These are phyloP conservation scores for Parmelia sp. DNA, from an alignment of 495 filamentous ascomycete genomes.

Conservation along the genomic window DNA sequence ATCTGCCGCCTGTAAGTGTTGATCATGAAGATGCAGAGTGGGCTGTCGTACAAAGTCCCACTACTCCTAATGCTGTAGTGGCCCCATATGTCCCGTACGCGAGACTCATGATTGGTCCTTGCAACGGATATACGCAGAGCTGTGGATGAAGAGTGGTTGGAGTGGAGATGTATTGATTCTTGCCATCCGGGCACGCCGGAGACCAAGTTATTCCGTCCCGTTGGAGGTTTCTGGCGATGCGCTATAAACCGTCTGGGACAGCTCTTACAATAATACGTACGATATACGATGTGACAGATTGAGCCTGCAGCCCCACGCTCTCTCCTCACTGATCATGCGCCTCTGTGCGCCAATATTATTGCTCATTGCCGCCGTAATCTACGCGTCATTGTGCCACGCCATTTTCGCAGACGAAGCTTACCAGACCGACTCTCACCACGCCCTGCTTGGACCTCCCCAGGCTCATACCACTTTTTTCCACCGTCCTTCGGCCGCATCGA, in stretches of 20 bases:
- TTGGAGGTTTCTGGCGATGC: neutral
- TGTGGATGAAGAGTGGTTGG: neutral
- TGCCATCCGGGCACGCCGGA: neutral
- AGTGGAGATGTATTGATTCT: neutral
- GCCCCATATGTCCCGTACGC: constrained; percentile 64
- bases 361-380: constrained; percentile 13
- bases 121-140: neutral
- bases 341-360: constrained; percentile 15
- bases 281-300: constrained; percentile 5
- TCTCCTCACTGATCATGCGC: constrained; percentile 23
- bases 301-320: neutral
- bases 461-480: constrained; percentile 90
- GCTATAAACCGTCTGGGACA: neutral
- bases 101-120: constrained; percentile 40
- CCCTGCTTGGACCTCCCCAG: constrained; percentile 76
- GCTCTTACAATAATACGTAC: constrained; percentile 4
- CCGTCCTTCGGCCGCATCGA: constrained; percentile 68
- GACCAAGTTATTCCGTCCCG: neutral
- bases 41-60: constrained; percentile 73
- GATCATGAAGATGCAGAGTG: constrained; percentile 31
- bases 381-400: constrained; percentile 46
- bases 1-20: constrained; percentile 50
- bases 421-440: constrained; percentile 87
- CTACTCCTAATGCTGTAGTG: constrained; percentile 64
- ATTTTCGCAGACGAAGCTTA: constrained; percentile 88